Evolutionary conservation across 257 asterid species (phyloP), one percentile per base, ranked within the genome.

Genomic region (Cynanchum wilfordii): DNA sequence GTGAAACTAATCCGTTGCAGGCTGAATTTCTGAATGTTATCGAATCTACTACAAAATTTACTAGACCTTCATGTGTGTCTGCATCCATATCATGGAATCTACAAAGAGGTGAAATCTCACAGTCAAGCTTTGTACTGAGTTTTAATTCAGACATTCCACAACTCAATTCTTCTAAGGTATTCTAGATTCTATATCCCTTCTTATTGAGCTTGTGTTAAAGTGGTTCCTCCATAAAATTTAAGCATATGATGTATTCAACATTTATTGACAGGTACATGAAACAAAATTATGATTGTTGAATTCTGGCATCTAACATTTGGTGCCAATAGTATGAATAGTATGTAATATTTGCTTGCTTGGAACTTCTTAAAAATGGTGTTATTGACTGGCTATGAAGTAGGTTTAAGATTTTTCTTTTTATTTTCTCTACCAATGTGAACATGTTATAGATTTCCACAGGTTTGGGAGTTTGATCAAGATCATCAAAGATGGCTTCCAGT

Each of bases 401-500:
- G 11, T 22, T 13, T 24, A 58, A 27, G 42, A 20, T 51, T 67
- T 67, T 49, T 73, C 33, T 42, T 42, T 7, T 7, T n/a, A n/a
- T n/a, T 5, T 36, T 63, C 73, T 76, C 12, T 73, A 71, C 54
- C 24, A 72, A 72, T 59, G 64, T 81, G 56, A 70, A 75, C 40
- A 78, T 69, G 47, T 69, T 62, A 55, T 68, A 70, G 76, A 59
- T 60, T 33, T 77, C 57, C 73, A 79, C 87, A 93, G 96, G 95
- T 93, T 71, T 93, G 98, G 98, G 97, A 93, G 83, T 93, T 91
- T 76, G 97, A 93, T 77, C 84, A 87, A 82, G 96, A 88, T 84
- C 98, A 93, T 86, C 98, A 91, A 75, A 86, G 98, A 82, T 93
- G 97, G 97, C 96, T 91, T 82, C 98, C 98, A 51, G 98, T 93